These are phyloP conservation scores for Chamaenerion angustifolium DNA, from an alignment of 345 rosid species.

Conservation along the genomic window DNA sequence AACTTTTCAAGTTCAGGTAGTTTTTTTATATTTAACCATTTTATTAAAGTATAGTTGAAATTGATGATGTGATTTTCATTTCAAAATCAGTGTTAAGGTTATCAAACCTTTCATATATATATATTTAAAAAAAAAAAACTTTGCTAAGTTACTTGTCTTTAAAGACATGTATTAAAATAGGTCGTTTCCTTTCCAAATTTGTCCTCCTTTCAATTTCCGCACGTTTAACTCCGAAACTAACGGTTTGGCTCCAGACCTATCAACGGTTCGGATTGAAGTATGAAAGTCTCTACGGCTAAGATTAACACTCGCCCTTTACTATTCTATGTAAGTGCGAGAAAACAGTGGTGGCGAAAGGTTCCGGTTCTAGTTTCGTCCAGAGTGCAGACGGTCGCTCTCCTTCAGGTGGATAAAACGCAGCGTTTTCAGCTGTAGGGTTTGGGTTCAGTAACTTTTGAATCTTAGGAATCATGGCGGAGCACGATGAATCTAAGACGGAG, in stretches of 20 bases:
- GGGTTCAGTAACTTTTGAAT: neutral
- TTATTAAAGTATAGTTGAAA: too few relatives aligned
- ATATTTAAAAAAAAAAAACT: too few relatives aligned
- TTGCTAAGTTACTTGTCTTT: too few relatives aligned
- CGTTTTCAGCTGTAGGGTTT: conserved; percentile 10
- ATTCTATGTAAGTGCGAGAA: neutral
- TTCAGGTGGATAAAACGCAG: neutral
- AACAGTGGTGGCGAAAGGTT: neutral
- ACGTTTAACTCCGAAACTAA: neutral
- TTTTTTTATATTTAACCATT: too few relatives aligned
- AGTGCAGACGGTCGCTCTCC: too few relatives aligned
- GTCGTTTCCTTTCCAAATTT: too few relatives aligned
- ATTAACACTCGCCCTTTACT: neutral
- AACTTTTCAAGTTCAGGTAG: too few relatives aligned
- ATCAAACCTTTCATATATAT: too few relatives aligned
- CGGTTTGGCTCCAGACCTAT: conserved; percentile 2
- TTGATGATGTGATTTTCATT: too few relatives aligned
- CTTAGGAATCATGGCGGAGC: conserved; percentile 12
- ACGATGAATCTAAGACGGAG: conserved; percentile 11
- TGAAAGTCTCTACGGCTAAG: neutral
- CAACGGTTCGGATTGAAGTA: conserved; percentile 1
- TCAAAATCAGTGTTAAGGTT: too few relatives aligned
- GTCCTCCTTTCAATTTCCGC: neutral
- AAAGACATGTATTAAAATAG: too few relatives aligned
- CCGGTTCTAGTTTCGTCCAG: neutral